phyloP scores from a whole-genome alignment of 2,329 filamentous ascomycete genomes.

The Grosmannia clavigera region DNA sequence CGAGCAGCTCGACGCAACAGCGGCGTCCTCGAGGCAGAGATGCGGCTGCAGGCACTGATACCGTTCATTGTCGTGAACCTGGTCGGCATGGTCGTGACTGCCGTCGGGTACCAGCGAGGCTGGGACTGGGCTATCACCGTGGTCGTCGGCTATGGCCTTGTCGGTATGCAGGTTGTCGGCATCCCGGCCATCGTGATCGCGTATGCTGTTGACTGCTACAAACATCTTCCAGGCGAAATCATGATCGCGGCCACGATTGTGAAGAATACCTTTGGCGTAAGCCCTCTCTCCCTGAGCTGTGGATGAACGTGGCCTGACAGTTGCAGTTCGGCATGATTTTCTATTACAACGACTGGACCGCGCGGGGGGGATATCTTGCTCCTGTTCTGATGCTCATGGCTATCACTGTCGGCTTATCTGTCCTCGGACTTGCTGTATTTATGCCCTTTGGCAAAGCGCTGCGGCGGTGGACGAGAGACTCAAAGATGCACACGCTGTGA shows the following conservation, averaged over 20 bases:
- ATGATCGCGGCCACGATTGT: conserved; percentile 52
- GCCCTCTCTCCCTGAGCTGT: conserved; percentile 5
- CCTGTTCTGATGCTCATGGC: conserved; percentile 18
- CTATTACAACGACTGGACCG: conserved; percentile 18
- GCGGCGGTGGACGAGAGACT: conserved; percentile 19
- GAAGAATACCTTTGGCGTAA: conserved; percentile 38
- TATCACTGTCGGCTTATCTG: conserved; percentile 15
- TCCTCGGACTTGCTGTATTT: conserved; percentile 18
- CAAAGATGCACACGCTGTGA: conserved; percentile 16
- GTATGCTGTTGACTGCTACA: conserved; percentile 52
- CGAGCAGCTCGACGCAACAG: conserved; percentile 24
- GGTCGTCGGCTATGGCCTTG: conserved; percentile 30
- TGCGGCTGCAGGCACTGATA: conserved; percentile 29
- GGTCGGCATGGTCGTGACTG: conserved; percentile 31
- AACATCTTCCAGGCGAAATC: conserved; percentile 47
- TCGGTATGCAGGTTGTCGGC: conserved; percentile 25
- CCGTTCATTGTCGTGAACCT: conserved; percentile 31
- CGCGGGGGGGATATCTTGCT: conserved; percentile 14
- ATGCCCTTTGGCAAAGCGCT: conserved; percentile 18
- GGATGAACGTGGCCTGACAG: background rate
- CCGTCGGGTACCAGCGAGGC: conserved; percentile 30
- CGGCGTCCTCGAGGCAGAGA: conserved; percentile 33
- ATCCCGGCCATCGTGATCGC: conserved; percentile 44
- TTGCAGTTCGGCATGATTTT: conserved; percentile 20
- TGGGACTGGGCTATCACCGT: conserved; percentile 36